Percentiles rank a stretch among this genome's conserved stretches.
phyloP scores from a whole-genome alignment of 306 rosid genomes.

The Boehmeria nivea region DNA sequence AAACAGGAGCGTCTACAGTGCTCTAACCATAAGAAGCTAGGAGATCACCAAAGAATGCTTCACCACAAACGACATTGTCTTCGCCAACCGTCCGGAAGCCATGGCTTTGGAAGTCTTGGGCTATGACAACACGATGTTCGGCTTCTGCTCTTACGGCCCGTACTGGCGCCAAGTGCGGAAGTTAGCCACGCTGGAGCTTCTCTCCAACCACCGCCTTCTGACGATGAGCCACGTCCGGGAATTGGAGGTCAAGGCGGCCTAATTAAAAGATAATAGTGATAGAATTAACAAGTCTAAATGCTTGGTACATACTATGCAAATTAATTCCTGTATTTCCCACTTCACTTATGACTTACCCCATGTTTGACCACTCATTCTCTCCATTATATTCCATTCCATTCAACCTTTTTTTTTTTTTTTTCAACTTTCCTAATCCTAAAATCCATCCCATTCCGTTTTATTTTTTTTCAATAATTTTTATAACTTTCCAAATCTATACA shows the following conservation, averaged over 20 bases:
- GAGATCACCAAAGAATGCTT: slow-evolving; percentile 15
- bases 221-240: slow-evolving; percentile 4
- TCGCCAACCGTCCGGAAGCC: slow-evolving; percentile 16
- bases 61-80: slow-evolving; percentile 9
- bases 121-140: slow-evolving; percentile 25
- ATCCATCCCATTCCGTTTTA: no score
- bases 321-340: no score
- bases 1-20: not conserved
- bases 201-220: slow-evolving; percentile 12
- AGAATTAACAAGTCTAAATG: no score
- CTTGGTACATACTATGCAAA: no score
- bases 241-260: slow-evolving; percentile 2
- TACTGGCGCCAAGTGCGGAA: slow-evolving; percentile 29
- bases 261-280: no score
- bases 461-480: no score
- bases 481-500: no score
- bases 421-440: no score
- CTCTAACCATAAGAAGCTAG: slow-evolving; percentile 6
- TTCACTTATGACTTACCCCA: no score
- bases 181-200: slow-evolving; percentile 2
- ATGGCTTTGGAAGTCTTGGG: slow-evolving; percentile 1
- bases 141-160: slow-evolving; percentile 3
- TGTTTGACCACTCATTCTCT: no score
- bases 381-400: no score
- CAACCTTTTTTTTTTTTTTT: no score